phyloP scores from a whole-genome alignment of 1,139 yeast species.

The Pneumocystis jirovecii region DNA sequence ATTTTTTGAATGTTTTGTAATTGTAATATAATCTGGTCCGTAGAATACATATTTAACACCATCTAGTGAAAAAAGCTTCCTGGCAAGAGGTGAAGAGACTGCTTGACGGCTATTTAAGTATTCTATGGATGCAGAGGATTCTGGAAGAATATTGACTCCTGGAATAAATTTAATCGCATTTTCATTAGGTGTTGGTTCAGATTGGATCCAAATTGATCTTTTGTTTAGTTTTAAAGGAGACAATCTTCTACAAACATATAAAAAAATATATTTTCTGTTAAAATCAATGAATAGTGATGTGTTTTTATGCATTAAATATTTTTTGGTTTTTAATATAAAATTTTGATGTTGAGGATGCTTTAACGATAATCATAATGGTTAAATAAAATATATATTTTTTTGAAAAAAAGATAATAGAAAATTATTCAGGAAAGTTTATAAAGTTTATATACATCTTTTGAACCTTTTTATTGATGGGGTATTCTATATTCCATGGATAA shows the following conservation, averaged over 20 bases:
- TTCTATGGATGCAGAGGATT: slow-evolving; percentile 34
- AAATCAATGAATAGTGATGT: not conserved
- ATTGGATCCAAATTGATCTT: slow-evolving; percentile 27
- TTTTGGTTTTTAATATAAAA: not conserved
- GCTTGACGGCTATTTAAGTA: slow-evolving; percentile 59
- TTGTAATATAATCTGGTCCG: slow-evolving; percentile 74
- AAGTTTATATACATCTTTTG: too few relatives aligned
- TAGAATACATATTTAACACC: slow-evolving; percentile 69
- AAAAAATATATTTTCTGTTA: not conserved
- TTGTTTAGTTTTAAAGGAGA: not conserved
- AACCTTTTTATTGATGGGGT: too few relatives aligned
- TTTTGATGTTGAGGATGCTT: not conserved
- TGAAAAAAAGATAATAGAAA: not conserved
- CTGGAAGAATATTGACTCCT: slow-evolving; percentile 41
- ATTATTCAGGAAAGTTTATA: too few relatives aligned
- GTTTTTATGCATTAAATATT: not conserved
- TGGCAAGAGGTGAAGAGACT: slow-evolving; percentile 67
- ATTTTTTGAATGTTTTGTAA: slow-evolving; percentile 45
- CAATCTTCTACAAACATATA: not conserved
- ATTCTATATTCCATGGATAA: too few relatives aligned
- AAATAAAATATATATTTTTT: not conserved
- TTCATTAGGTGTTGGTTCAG: slow-evolving; percentile 73
- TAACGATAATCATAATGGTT: not conserved
- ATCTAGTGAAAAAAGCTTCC: slow-evolving; percentile 59
- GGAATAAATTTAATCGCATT: slow-evolving; percentile 87